These are phyloP conservation scores for Phellopilus nigrolimitatus DNA, from an alignment of 1,284 basidiomycete species.

Conservation along the genomic window DNA sequence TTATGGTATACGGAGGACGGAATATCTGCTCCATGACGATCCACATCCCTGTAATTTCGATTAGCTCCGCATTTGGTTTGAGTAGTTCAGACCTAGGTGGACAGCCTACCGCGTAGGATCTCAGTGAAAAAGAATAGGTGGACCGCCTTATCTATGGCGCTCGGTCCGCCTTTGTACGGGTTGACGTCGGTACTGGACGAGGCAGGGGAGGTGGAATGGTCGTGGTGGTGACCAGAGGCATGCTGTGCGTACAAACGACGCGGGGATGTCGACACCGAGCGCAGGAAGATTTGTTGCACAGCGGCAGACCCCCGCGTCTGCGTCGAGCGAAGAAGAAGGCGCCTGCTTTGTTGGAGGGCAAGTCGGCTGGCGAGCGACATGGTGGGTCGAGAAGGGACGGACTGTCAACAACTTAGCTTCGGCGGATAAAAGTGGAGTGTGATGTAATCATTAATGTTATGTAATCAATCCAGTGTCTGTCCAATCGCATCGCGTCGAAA, in stretches of 20 bases:
- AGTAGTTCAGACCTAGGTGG: background rate
- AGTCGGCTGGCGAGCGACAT: conserved; percentile 19
- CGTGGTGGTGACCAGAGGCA: conserved; percentile 25
- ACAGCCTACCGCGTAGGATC: conserved; percentile 80
- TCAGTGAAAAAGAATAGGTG: conserved; percentile 99
- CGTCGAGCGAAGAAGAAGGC: conserved; percentile 9
- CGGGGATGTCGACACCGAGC: conserved; percentile 17
- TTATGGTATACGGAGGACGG: conserved; percentile 97
- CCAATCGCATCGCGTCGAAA: conserved; percentile 15
- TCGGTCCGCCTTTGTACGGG: conserved; percentile 75
- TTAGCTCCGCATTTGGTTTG: background rate
- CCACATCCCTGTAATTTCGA: conserved; percentile 80
- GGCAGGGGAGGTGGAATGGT: conserved; percentile 25
- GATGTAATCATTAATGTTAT: conserved; percentile 1
- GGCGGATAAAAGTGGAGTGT: background rate
- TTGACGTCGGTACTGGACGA: conserved; percentile 46
- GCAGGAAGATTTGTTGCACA: conserved; percentile 13
- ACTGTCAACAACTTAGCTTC: background rate
- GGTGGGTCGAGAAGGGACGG: no score
- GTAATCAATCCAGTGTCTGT: conserved; percentile 7
- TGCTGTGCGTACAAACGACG: conserved; percentile 17
- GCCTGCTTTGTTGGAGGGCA: conserved; percentile 15
- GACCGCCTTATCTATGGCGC: conserved; percentile 92
- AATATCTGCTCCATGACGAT: conserved; percentile 98
- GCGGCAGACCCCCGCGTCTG: conserved; percentile 5